Base-by-base conservation (phyloP, 2,329 filamentous ascomycete genomes). In the Beauveria sp. region DNA sequence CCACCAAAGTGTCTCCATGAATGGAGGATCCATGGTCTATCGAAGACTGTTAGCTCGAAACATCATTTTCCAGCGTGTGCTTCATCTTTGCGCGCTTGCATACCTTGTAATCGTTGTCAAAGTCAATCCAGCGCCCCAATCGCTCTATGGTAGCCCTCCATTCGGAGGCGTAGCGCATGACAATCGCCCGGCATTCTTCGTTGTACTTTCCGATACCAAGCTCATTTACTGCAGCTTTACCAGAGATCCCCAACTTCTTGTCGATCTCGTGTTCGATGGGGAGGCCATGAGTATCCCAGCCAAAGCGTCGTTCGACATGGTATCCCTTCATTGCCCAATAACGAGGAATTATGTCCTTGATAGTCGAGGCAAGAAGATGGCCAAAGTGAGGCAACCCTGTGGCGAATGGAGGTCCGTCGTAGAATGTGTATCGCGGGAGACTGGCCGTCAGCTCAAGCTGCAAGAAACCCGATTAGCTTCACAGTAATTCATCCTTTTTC, bases 301-400 rank as follows among this genome's bases (percentile, higher is more conserved):
- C 93, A 68, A 97, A 97, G 63, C 93, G 85, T 66, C 93, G 85
- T 79, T 95, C 91, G 58, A 97, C 93, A 78, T 96, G 89, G 72
- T 88, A 90, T 18, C 93, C 93, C 73, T 96, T 96, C 93, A 96
- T 96, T 57, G 92, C 92, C 91, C 93, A 97, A 76, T 97, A 98
- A 68, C 93, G 83, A 9, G 93, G 92, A 67, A 98, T 96, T 64
- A 96, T 95, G 74, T 97, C 93, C 76, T 98, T 97, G 79, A 97
- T 96, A 55, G 93, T 97, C 22, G 91, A 96, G 43, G 93, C 90
- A 67, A 96, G 82, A 59, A 96, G 78, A 76, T 96, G 91, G 64
- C 83, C 83, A 64, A 82, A 88, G 68, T 88, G 86, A 64, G 83
- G 83, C 20, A 86, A 74, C 62, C 83, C 88, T 67, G 88, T 96